Evolutionary conservation across 306 rosid genomes (phyloP).

Genomic region (Inga oerstediana): DNA sequence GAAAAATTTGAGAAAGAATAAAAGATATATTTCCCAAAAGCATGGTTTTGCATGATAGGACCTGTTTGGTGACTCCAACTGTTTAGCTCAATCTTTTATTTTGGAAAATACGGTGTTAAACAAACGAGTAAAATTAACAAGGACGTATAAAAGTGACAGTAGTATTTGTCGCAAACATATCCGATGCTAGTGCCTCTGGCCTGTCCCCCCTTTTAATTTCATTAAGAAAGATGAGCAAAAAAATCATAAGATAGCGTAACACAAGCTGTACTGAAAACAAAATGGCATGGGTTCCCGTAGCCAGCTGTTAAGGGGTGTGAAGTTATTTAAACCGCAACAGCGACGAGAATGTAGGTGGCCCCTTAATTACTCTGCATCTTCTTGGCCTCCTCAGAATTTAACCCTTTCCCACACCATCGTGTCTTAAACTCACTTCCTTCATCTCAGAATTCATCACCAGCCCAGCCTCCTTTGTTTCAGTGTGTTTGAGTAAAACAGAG

Average conservation of each 20-base stretch:
- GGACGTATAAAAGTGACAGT: not conserved
- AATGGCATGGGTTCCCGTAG: not conserved
- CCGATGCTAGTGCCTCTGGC: not conserved
- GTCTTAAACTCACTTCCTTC: not conserved
- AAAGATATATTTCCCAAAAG: not conserved
- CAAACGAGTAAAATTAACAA: not conserved
- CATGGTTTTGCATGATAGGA: not conserved
- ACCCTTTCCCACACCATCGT: constrained; percentile 25
- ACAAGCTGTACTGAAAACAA: constrained; percentile 31
- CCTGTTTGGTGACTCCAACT: not conserved
- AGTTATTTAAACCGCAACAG: constrained; percentile 54
- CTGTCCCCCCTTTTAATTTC: not conserved
- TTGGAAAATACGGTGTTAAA: not conserved
- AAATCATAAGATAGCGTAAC: not conserved
- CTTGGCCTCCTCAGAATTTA: not conserved
- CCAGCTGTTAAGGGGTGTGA: constrained; percentile 66
- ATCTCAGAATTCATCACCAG: not conserved
- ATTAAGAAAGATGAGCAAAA: not conserved
- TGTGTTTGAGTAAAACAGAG: constrained; percentile 7
- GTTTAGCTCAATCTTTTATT: not conserved
- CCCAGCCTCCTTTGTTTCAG: not conserved
- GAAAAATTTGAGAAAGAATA: no score
- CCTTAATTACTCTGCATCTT: not conserved
- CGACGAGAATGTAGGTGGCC: not conserved
- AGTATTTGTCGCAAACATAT: constrained; percentile 27